Conservation (phyloP, 2,329 filamentous ascomycete species). For the Aspergillus brasiliensis region DNA sequence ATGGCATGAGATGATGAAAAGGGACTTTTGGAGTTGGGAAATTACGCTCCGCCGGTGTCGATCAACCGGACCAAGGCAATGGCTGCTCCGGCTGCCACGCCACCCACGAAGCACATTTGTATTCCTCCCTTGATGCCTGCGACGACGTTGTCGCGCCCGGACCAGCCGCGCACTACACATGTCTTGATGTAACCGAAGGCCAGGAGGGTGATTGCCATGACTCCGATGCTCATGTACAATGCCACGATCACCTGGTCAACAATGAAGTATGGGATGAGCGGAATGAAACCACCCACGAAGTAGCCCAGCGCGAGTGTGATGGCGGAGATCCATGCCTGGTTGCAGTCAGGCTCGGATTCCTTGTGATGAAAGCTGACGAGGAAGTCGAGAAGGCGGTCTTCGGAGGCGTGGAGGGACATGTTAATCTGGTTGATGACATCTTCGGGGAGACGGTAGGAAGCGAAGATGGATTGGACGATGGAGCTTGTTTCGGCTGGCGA, state of each 20-base stretch:
- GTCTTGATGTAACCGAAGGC: slow-evolving; percentile 50
- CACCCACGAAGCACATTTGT: slow-evolving; percentile 67
- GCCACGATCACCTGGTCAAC: slow-evolving; percentile 49
- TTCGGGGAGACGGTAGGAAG: slow-evolving; percentile 43
- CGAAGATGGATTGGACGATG: slow-evolving; percentile 47
- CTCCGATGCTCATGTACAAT: slow-evolving; percentile 51
- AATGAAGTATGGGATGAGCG: slow-evolving; percentile 70
- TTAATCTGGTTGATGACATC: slow-evolving; percentile 40
- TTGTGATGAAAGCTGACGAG: slow-evolving; percentile 53
- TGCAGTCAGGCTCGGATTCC: slow-evolving; percentile 47
- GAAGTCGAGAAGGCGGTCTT: slow-evolving; percentile 48
- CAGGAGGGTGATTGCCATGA: slow-evolving; percentile 46
- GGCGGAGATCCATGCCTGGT: slow-evolving; percentile 56
- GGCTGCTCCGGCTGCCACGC: slow-evolving; percentile 66
- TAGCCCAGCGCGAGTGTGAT: slow-evolving; percentile 69
- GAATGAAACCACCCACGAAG: slow-evolving; percentile 70
- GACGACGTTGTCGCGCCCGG: slow-evolving; percentile 48
- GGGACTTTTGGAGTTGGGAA: neutral
- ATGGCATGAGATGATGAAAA: neutral
- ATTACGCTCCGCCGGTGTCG: slow-evolving; percentile 25
- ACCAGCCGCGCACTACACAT: slow-evolving; percentile 49
- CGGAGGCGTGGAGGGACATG: slow-evolving; percentile 39
- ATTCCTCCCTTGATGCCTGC: slow-evolving; percentile 62
- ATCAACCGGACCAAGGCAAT: slow-evolving; percentile 64
- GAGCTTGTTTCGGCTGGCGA: slow-evolving; percentile 39